Evolutionary conservation across 2,329 filamentous ascomycete species (phyloP), one percentile per base, ranked within the genome.

Genomic region (Ascochyta fabae): DNA sequence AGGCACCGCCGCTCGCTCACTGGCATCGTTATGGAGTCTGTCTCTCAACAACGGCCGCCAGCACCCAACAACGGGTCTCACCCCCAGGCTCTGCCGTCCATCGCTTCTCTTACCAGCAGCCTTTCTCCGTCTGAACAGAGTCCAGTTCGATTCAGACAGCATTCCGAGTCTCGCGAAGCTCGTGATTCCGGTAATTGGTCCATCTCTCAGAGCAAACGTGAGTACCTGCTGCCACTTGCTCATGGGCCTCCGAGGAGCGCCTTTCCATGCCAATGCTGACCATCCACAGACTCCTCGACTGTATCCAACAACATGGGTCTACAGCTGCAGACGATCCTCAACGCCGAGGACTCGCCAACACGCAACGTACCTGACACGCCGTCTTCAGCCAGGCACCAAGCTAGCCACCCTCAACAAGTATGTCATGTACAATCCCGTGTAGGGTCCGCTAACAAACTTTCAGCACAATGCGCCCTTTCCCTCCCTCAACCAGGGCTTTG

Each of bases 121-220:
- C 65, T 75, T 5, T 56, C 72, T 22, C 60, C 70, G 8, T 42
- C 69, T 16, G 74, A 76, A 48, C 70, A 73, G 53, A 71, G 67
- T 48, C 70, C 72, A 19, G 61, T 67, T 35, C 72, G 64, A 40
- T 65, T 66, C 39, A 66, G 68, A 50, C 74, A 76, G 45, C 67
- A 68, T 7, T 66, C 71, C 4, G 72, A 75, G 56, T 79, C 82
- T 67, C 79, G 83, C 29, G 73, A 75, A 54, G 80, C 83, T 64
- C 81, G 83, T 56, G 83, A 85, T 68, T 86, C 83, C 22, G 83
- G 84, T 57, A 84, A 81, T 68, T 86, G 83, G 83, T 84, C 83
- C 48, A 82, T 84, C 65, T 81, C 83, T 56, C 83, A 83, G 64
- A 84, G 82, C 71, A 83, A 83, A 68, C 81, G 83, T 84, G 74